Evolutionary conservation across 2,329 filamentous ascomycete species (phyloP), one percentile per base, ranked within the genome.

Genomic region (Simplicillium aogashimaense): DNA sequence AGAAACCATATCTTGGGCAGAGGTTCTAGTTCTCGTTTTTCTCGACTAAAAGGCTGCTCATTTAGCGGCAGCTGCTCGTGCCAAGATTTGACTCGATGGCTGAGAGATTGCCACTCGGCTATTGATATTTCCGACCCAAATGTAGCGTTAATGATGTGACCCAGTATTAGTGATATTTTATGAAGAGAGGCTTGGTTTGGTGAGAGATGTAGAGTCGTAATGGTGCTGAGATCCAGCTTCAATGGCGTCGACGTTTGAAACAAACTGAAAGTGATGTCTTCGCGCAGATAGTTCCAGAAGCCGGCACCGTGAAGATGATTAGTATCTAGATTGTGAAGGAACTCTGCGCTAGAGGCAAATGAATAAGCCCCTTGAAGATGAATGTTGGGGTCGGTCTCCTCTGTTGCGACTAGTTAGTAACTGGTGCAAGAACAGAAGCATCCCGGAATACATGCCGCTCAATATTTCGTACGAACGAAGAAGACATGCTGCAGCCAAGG

Each of bases 181-280:
- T 71, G 69, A 2, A 69, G 56, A 18, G 55, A 51, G 41, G 56
- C 54, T 16, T 58, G 49, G 15, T 65, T 58, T 6, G 0, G 45
- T 43, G 1, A 43, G 25, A 4, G 50, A 36, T 2, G 41, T 43
- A 8, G 38, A 14, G 45, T 7, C 14, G 43, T 31, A 33, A 56
- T 45, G 17, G 43, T 32, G 11, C 52, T 36, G 11, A 66, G 39
- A 14, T 64, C 53, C 40, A 69, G 66, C 45, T 67, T 68, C 1
- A 70, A 46, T 0, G 56, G 56, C 9, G 20, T 25, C 16, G 62
- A 64, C 6, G 54, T 49, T 30, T 64, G 55, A 32, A 67, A 69
- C 1, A 73, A 48, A n/a, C 67, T 67, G n/a, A 70, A 67, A 0
- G 69, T 72, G n/a, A 73, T 71, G 30, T 73, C 67, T 48, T 72